A percentile compares a stretch with the other conserved stretches of the same genome.
phyloP scores from a whole-genome alignment of 768 basidiomycete species.

The Psilocybe azurescens region DNA sequence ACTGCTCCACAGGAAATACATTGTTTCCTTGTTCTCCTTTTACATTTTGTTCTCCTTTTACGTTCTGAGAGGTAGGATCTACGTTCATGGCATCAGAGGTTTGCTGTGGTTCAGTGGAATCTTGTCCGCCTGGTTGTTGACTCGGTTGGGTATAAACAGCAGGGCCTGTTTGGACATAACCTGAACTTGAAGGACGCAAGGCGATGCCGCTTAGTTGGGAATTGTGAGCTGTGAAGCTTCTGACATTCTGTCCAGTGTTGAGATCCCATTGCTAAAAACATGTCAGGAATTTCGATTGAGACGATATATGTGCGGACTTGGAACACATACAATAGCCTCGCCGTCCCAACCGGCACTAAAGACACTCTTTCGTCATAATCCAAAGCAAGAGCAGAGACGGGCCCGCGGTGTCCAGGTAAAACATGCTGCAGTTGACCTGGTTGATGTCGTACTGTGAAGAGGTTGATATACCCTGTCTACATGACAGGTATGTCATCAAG shows the following conservation, averaged over 20 bases:
- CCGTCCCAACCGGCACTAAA: conserved; percentile 97
- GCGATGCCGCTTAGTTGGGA: conserved; percentile 85
- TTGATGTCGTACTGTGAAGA: conserved; percentile 92
- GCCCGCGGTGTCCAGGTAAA: conserved; percentile 77
- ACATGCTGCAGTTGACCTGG: conserved; percentile 80
- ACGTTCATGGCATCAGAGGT: conserved; percentile 18
- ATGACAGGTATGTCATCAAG: conserved; percentile 17
- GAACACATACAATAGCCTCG: conserved; percentile 71
- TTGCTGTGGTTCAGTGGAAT: conserved; percentile 5
- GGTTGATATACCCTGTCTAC: conserved; percentile 89
- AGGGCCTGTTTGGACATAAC: conserved; percentile 35
- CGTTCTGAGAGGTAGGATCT: conserved; percentile 11
- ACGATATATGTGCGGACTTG: neutral
- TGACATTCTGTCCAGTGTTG: conserved; percentile 81
- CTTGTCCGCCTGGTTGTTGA: conserved; percentile 15
- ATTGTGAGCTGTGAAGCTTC: conserved; percentile 81
- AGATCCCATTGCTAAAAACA: conserved; percentile 92
- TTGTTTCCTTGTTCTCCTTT: neutral
- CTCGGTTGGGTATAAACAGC: conserved; percentile 18
- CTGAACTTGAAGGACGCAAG: conserved; percentile 65
- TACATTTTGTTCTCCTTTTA: neutral
- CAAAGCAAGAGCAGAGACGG: conserved; percentile 86
- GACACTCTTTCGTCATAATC: conserved; percentile 81
- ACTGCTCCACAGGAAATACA: neutral
- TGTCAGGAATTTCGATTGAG: conserved; percentile 13